Percentiles rank a stretch among this genome's conserved stretches.
These are phyloP conservation scores for Pezicula radicicola DNA, from an alignment of 2,329 filamentous ascomycete genomes.

Conservation along the genomic window DNA sequence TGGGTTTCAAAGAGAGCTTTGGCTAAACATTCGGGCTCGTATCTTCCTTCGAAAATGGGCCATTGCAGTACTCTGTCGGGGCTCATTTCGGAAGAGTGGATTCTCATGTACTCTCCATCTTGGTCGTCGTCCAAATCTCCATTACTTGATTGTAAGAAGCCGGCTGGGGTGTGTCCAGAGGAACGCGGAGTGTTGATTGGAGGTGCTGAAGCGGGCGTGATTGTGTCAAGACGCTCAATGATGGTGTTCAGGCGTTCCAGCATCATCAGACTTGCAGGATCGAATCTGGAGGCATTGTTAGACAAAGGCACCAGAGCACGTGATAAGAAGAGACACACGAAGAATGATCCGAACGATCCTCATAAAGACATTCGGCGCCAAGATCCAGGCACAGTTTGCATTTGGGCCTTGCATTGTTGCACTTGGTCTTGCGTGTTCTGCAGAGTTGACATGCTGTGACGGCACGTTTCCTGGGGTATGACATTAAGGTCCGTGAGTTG, in stretches of 20 bases:
- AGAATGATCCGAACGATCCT: background rate
- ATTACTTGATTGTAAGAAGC: background rate
- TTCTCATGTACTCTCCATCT: slow-evolving; percentile 18
- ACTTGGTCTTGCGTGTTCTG: slow-evolving; percentile 24
- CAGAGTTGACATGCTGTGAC: slow-evolving; percentile 23
- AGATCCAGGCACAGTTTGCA: slow-evolving; percentile 18
- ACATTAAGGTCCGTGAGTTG: background rate
- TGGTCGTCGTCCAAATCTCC: too few species aligned
- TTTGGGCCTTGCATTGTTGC: slow-evolving; percentile 20
- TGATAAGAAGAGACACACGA: background rate
- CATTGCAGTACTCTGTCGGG: slow-evolving; percentile 26
- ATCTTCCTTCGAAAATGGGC: slow-evolving; percentile 20
- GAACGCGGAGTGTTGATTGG: background rate
- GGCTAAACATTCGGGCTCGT: slow-evolving; percentile 1
- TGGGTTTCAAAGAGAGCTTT: background rate
- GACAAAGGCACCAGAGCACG: too few species aligned
- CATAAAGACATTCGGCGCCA: slow-evolving; percentile 21
- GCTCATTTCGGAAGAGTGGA: slow-evolving; percentile 22
- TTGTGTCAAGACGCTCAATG: slow-evolving; percentile 2
- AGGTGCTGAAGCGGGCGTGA: background rate
- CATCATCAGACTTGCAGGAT: slow-evolving; percentile 9
- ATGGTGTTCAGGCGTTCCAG: slow-evolving; percentile 15
- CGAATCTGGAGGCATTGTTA: slow-evolving; percentile 9
- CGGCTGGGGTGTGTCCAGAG: background rate
- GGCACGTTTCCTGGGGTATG: slow-evolving; percentile 1